Base-by-base conservation (phyloP, 495 filamentous ascomycete species). In the Penicillium herquei region DNA sequence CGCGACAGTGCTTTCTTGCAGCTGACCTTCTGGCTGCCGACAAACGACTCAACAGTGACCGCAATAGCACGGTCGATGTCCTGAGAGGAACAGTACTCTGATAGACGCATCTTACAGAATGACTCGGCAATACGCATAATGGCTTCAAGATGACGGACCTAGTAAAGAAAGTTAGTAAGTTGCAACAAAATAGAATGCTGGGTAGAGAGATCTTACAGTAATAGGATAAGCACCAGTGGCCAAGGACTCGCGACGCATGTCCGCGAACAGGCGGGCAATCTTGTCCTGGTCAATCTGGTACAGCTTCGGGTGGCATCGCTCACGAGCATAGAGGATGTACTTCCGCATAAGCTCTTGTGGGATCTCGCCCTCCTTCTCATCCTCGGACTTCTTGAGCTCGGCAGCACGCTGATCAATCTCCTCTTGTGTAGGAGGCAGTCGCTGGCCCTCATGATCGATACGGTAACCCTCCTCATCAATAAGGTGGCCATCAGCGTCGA, bases 201-300 rank as follows among this genome's bases (percentile, higher is more conserved):
- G 42, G 16, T 12, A 18, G n/a, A 47, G 31, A 32, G 34, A 45
- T 78, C 89, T 71, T 79, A 96, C 94, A 18, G 95, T 99, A 57
- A 99, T 99, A 11, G 95, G 95, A 74, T 97, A 99, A 5, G 92
- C 92, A 3, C 94, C 94, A 13, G 94, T 98, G 0, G 92, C 92
- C 46, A 97, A 72, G 33, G 84, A 89, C 72, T 99, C 94, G 45
- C 92, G 80, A 52, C 94, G 80, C 92, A 99, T 96, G 75, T 99
- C 95, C 7, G 91, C 90, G 67, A 96, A 99, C 3, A 99, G 79
- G 40, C 91, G 81, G 12, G 95, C 89, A 33, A 99, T 83, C 75
- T 99, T 99, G 68, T 98, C 95, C 68, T 96, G 90, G 65, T 99
- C 95, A 74, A 99, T 97, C 69, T 98, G 91, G 65, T 97, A 93